Base-by-base conservation (phyloP, 805 yeast genomes). In the Monosporozyma aerobia region DNA sequence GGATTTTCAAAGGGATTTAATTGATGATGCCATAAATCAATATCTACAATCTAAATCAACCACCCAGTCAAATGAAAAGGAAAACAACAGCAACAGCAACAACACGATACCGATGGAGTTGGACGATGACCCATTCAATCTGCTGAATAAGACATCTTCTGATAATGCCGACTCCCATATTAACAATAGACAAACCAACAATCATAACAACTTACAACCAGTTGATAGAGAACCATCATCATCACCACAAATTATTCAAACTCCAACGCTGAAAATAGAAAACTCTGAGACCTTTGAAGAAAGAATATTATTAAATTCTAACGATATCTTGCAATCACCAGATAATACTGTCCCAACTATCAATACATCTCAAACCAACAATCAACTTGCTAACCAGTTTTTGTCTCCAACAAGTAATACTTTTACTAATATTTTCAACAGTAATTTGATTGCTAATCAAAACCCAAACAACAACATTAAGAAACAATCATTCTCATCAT, bases 181-280 rank as follows among this genome's bases (percentile, higher is more conserved):
- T 10, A 32, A 39, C 14, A 40, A 40, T 44, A 43, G 5, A 14
- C 16, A 49, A 29, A 30, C 25, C 23, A 32, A 30, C 44, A 48
- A 16, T n/a, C 13, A 39, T 33, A 32, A 30, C 44, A 48, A 16
- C 22, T 19, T 39, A n/a, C 13, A 19, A 33, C 47, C 30, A n/a
- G 22, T 27, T 16, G 23, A 23, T 51, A 19, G 6, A 23, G 44
- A 51, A n/a, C 9, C 39, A 13, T 27, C 44, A 8, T 23, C 19
- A n/a, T 40, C 50, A 23, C 47, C 53, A 19, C 50, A 39, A 44
- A 19, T 44, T 27, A 35, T 30, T 22, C 40, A 40, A 27, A 59
- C 62, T 3, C 62, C 62, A n/a, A 59, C 62, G 10, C 46, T 59
- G 41, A 59, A 57, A 46, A 50, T 57, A 3, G 62, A 59, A 40